Percentiles rank a stretch among this genome's conserved stretches.
phyloP scores from a whole-genome alignment of 768 basidiomycete genomes.

The Chalciporus piperatus region DNA sequence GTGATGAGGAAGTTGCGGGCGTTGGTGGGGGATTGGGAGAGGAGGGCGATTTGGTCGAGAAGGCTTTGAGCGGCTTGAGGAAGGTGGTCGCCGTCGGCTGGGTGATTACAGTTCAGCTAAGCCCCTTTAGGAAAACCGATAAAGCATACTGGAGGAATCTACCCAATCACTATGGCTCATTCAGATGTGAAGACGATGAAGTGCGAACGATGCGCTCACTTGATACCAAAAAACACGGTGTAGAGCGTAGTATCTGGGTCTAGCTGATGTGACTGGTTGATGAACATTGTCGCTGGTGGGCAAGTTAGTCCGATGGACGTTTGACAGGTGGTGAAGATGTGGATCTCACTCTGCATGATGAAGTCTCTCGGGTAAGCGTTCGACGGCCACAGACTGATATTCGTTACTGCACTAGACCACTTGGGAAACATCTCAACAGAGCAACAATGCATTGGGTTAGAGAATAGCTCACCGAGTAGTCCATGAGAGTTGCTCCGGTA shows the following conservation, averaged over 20 bases:
- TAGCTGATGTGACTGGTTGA: conserved; percentile 42
- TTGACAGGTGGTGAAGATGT: too few species aligned
- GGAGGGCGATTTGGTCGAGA: conserved; percentile 42
- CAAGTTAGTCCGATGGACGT: not conserved
- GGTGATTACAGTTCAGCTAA: not conserved
- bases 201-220: conserved; percentile 31
- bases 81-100: conserved; percentile 47
- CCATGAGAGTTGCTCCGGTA: conserved; percentile 41
- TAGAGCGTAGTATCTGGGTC: conserved; percentile 49
- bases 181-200: conserved; percentile 1
- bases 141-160: conserved; percentile 38
- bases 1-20: conserved; percentile 48
- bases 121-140: not conserved
- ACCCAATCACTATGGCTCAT: conserved; percentile 37
- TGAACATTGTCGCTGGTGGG: conserved; percentile 39
- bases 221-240: conserved; percentile 54
- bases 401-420: conserved; percentile 44
- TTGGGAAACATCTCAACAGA: conserved; percentile 8
- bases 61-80: conserved; percentile 43
- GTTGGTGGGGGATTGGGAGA: conserved; percentile 49
- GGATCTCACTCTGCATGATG: conserved; percentile 40
- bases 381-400: conserved; percentile 50
- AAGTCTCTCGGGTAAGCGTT: conserved; percentile 48
- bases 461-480: conserved; percentile 44
- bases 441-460: not conserved